A percentile compares a stretch with the other conserved stretches of the same genome.
Evolutionary conservation across 139 green algal species (phyloP).

Genomic region (Gonium pectorale): DNA sequence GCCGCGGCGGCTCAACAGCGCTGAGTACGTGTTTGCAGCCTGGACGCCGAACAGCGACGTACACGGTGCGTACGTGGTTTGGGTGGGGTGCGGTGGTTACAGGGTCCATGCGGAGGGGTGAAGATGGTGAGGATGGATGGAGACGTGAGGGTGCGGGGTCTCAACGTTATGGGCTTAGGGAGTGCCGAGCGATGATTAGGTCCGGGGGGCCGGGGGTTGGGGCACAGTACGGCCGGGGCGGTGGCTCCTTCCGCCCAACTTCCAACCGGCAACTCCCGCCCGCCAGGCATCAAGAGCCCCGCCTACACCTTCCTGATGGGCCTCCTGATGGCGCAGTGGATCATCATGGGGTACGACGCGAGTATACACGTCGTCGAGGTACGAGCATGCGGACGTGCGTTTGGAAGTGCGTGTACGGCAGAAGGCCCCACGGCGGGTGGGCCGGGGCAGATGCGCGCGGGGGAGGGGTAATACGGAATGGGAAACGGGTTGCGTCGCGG

Average conservation of each 20-base stretch:
- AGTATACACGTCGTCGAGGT: constrained; percentile 61
- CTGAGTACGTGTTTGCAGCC: constrained; percentile 56
- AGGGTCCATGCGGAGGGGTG: no score
- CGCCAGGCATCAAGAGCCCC: constrained; percentile 26
- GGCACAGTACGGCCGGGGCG: no score
- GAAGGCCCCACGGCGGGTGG: no score
- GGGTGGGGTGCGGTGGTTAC: neutral
- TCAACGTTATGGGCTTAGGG: no score
- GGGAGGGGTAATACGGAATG: no score
- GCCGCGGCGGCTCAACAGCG: constrained; percentile 45
- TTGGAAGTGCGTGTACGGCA: neutral
- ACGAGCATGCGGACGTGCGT: neutral
- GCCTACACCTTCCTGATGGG: constrained; percentile 53
- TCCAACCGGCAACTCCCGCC: neutral
- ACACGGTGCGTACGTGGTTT: constrained; percentile 2
- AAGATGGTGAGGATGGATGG: neutral
- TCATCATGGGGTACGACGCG: constrained; percentile 60
- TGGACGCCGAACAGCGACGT: constrained; percentile 36
- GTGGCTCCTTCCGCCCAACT: neutral
- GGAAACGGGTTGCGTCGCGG: no score
- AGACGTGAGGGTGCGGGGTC: no score
- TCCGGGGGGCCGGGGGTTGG: no score
- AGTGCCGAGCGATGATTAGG: no score
- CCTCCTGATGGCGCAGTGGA: constrained; percentile 65
- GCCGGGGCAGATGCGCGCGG: no score